Evolutionary conservation across 768 basidiomycete genomes (phyloP), one percentile per base, ranked within the genome.

Genomic region (Crassisporium funariophilum): DNA sequence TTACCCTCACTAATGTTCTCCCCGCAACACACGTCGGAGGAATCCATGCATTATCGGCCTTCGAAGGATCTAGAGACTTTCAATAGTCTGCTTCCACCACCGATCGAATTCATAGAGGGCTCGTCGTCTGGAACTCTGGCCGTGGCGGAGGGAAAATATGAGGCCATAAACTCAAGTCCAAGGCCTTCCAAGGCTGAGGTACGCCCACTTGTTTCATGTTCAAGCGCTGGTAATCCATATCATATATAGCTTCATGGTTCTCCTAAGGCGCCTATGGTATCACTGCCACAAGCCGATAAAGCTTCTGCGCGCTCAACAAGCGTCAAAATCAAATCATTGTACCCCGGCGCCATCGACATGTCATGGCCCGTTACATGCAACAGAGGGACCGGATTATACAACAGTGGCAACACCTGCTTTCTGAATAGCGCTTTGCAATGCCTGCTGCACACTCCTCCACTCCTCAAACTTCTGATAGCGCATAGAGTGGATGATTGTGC

Each of bases 381-480:
- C 43, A 63, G 78, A 41, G 87, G 80, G 31, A 66, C 61, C 40
- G 94, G 94, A 1, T 70, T 98, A 36, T 75, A 80, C 60, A 98
- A 98, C 67, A 85, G 72, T 20, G 92, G 91, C 36, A 98, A 98
- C 61, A 95, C 92, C 2, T 99, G 97, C 68, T 99, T 95, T 66
- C 73, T 98, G 57, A 99, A 99, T 65, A 93, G 92, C 55, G 90
- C 87, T 16, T 69, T 98, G 39, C 97, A 99, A 70, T 93, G 92
- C 58, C 78, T 98, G 40, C 67, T 97, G 11, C 94, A 98, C 60
- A 98, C 95, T 0, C 84, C 94, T 7, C 92, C 95, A 2, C 76
- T 99, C 19, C 74, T 93, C 27, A 79, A 76, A 50, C 60, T 87
- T 34, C 64, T 92, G 29, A 42, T 68, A 33, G 64, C 64, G 6